phyloP scores from a whole-genome alignment of 805 yeast species.

The Candida montana region DNA sequence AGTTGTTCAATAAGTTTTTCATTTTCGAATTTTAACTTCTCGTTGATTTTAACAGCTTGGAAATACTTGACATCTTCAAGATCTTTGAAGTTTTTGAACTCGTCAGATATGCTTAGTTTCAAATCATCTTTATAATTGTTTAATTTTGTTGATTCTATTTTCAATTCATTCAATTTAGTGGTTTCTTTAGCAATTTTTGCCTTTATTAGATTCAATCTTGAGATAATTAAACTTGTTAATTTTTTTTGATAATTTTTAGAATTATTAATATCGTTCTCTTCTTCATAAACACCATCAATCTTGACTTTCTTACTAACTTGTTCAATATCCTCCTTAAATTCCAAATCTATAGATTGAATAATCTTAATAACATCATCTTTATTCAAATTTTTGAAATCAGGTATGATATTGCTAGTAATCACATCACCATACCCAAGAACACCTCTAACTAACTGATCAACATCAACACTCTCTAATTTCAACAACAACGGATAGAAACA shows the following conservation, averaged over 20 bases:
- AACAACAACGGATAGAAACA: no score
- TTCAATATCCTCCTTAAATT: background rate
- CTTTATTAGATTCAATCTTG: slow-evolving; percentile 22
- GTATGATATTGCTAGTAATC: no score
- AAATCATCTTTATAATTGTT: slow-evolving; percentile 36
- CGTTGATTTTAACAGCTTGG: slow-evolving; percentile 16
- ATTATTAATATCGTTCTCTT: slow-evolving; percentile 18
- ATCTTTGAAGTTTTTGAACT: slow-evolving; percentile 29
- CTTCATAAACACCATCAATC: background rate
- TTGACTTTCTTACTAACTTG: slow-evolving; percentile 8
- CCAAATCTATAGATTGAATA: background rate
- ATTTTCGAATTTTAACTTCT: slow-evolving; percentile 18
- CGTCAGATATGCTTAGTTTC: slow-evolving; percentile 35
- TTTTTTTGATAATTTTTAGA: slow-evolving; percentile 30
- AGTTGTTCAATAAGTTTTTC: slow-evolving; percentile 14
- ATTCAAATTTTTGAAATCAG: slow-evolving; percentile 12
- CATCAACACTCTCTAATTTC: no score
- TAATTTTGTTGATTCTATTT: slow-evolving; percentile 33
- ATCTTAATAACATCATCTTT: slow-evolving; percentile 17
- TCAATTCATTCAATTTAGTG: slow-evolving; percentile 22
- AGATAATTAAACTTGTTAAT: slow-evolving; percentile 33
- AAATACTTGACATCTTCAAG: slow-evolving; percentile 14
- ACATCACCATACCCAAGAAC: no score
- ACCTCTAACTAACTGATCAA: no score
- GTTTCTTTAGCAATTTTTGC: slow-evolving; percentile 16